Base-by-base conservation (phyloP, 257 asterid genomes). In the Buddleja alternifolia region DNA sequence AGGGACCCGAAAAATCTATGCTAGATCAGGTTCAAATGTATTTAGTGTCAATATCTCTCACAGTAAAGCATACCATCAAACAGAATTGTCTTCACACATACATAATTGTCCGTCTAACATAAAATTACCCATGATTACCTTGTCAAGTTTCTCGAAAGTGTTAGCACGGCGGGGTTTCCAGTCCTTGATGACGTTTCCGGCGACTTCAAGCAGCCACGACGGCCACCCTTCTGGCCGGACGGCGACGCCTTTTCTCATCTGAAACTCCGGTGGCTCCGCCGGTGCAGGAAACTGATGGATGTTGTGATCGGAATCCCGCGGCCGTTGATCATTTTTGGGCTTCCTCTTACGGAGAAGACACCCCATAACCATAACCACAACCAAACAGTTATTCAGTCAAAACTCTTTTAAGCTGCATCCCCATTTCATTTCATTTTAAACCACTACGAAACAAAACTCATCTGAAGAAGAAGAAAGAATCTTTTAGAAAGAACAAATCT, bases 141-240 rank as follows among this genome's bases (percentile, higher is more conserved):
- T 92, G 52, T 86, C 96, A 44, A 90, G 85, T 76, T 92, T 92
- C 88, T 92, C 85, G 68, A 90, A 92, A 44, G 95, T 82, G 80
- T 81, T 88, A 21, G 97, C 95, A 21, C 97, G 90, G 63, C 98
- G 88, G 15, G 98, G 98, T 24, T 77, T 81, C 97, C 96, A 92
- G 61, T 86, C 87, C 75, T 80, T 82, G 72, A 92, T 86, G 54
- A 84, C 95, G 64, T 82, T 83, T 3, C 98, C 98, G 58, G 90
- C 95, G 9, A 84, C 96, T 4, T 83, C 87, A 8, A 78, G 72
- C 0, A 92, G 93, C 98, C 98, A 92, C 60, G 89, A 8, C 34
- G 98, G 97, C 98, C 98, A 92, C 29, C 73, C 87, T 68, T 82
- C 86, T 44, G 72, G 79, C 39, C 78, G 72, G 8, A 69, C 57